Evolutionary conservation across 2,329 filamentous ascomycete genomes (phyloP).

Genomic region (Alternaria panax): DNA sequence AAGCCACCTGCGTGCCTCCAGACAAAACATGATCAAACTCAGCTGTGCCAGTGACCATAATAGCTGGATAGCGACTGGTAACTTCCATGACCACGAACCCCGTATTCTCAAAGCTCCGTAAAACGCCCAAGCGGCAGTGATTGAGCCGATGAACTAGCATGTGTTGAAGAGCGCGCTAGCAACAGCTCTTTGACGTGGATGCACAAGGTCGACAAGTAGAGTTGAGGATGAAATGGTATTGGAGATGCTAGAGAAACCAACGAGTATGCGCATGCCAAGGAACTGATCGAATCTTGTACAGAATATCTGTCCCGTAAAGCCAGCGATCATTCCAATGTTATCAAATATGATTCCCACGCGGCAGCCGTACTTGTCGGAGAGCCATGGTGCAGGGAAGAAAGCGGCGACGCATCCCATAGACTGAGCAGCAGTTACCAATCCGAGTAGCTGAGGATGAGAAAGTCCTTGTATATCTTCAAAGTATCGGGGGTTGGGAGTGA

Average conservation of each 20-base stretch:
- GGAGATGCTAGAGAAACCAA: slow-evolving; percentile 21
- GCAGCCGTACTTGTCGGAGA: slow-evolving; percentile 25
- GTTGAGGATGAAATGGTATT: slow-evolving; percentile 21
- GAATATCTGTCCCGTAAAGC: slow-evolving; percentile 19
- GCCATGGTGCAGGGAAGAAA: slow-evolving; percentile 29
- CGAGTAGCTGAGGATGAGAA: slow-evolving; percentile 13
- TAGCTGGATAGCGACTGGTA: slow-evolving; percentile 18
- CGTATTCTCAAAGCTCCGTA: slow-evolving; percentile 14
- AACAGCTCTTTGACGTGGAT: slow-evolving; percentile 23
- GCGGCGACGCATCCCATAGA: slow-evolving; percentile 24
- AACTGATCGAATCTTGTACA: slow-evolving; percentile 11
- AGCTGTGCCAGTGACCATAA: slow-evolving; percentile 16
- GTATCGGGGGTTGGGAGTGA: slow-evolving; percentile 24
- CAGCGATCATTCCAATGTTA: slow-evolving; percentile 18
- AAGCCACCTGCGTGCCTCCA: slow-evolving; percentile 68
- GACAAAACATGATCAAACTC: slow-evolving; percentile 34
- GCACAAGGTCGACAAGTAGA: slow-evolving; percentile 22
- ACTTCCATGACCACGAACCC: slow-evolving; percentile 22
- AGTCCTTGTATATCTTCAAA: slow-evolving; percentile 13
- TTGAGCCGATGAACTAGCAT: slow-evolving; percentile 23
- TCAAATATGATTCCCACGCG: slow-evolving; percentile 20
- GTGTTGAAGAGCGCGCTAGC: slow-evolving; percentile 27
- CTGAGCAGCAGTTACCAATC: slow-evolving; percentile 24
- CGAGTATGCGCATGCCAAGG: slow-evolving; percentile 15
- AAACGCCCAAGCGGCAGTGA: slow-evolving; percentile 16